phyloP scores from a whole-genome alignment of 768 basidiomycete genomes.

The Termitomyces heimii region DNA sequence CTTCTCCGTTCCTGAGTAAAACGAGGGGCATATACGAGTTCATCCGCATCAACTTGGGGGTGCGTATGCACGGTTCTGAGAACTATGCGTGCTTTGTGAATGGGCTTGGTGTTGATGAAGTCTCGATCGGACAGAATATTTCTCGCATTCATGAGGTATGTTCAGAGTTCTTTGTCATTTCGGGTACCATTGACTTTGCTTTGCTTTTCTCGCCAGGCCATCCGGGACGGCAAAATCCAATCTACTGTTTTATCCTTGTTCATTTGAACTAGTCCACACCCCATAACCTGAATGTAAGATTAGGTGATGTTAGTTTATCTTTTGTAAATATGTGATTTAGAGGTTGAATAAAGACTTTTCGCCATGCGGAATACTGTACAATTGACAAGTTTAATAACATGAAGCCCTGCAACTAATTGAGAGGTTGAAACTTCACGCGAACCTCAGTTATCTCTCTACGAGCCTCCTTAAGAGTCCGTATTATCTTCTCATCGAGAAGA shows the following conservation, averaged over 20 bases:
- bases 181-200: background rate
- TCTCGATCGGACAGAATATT: slow-evolving; percentile 68
- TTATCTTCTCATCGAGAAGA: slow-evolving; percentile 58
- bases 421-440: slow-evolving; percentile 52
- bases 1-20: slow-evolving; percentile 53
- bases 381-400: background rate
- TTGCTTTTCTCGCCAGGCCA: slow-evolving; percentile 13
- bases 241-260: slow-evolving; percentile 52
- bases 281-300: background rate
- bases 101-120: slow-evolving; percentile 42
- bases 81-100: slow-evolving; percentile 45
- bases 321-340: too few species aligned
- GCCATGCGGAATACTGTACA: slow-evolving; percentile 4
- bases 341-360: background rate
- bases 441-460: slow-evolving; percentile 72
- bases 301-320: background rate
- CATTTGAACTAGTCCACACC: slow-evolving; percentile 8
- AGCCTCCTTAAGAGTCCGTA: slow-evolving; percentile 43
- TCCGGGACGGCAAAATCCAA: slow-evolving; percentile 57
- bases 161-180: slow-evolving; percentile 2
- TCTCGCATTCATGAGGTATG: slow-evolving; percentile 64
- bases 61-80: slow-evolving; percentile 74
- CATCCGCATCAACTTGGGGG: slow-evolving; percentile 55
- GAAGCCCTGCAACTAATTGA: background rate
- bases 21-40: slow-evolving; percentile 67